Percentiles rank a stretch among this genome's conserved stretches.
phyloP scores from a whole-genome alignment of 352 stramenopile species.

The Phytophthora syringae region DNA sequence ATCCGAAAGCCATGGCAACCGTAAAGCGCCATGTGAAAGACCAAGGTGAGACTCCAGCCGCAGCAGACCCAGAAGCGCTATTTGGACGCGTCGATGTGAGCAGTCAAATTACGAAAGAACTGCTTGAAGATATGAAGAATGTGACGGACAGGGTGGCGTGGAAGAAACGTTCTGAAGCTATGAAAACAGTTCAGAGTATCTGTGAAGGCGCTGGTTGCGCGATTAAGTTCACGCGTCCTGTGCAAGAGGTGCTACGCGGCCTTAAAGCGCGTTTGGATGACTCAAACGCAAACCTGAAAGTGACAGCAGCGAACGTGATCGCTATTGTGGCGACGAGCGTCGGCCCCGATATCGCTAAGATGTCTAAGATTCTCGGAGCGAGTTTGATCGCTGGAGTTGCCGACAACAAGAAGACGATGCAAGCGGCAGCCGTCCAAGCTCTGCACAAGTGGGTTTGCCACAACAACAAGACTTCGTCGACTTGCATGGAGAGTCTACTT shows the following conservation, averaged over 20 bases:
- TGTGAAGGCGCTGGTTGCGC: slow-evolving; percentile 76
- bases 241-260: slow-evolving; percentile 76
- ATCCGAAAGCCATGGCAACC: slow-evolving; percentile 57
- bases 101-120: slow-evolving; percentile 82
- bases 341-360: slow-evolving; percentile 75
- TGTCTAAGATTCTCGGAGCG: slow-evolving; percentile 81
- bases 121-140: slow-evolving; percentile 88
- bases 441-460: slow-evolving; percentile 88
- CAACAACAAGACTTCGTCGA: slow-evolving; percentile 63
- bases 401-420: slow-evolving; percentile 92
- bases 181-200: slow-evolving; percentile 80
- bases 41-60: slow-evolving; percentile 56
- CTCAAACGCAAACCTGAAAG: slow-evolving; percentile 89
- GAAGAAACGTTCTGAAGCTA: slow-evolving; percentile 86
- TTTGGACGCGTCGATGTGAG: slow-evolving; percentile 86
- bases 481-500: slow-evolving; percentile 79
- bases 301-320: slow-evolving; percentile 87
- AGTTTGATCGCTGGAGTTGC: slow-evolving; percentile 74
- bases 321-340: slow-evolving; percentile 77
- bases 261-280: slow-evolving; percentile 84
- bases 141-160: slow-evolving; percentile 85
- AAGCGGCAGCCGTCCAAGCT: slow-evolving; percentile 73
- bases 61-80: slow-evolving; percentile 52
- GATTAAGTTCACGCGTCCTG: slow-evolving; percentile 86
- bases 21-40: slow-evolving; percentile 78